Evolutionary conservation across 257 asterid genomes (phyloP).

Genomic region (Echites panduratus): DNA sequence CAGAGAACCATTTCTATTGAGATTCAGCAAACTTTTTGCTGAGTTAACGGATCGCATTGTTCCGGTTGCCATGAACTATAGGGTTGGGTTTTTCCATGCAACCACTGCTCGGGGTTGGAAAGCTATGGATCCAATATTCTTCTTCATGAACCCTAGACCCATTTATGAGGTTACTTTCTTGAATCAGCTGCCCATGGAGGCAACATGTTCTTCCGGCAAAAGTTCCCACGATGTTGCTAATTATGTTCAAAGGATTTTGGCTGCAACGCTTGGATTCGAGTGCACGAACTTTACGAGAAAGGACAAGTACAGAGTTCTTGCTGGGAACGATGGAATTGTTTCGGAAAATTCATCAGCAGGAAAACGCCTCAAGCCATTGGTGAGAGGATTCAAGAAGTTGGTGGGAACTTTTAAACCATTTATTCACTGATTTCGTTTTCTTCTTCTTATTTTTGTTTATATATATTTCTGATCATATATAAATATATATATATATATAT

Average conservation of each 20-base stretch:
- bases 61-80: conserved; percentile 78
- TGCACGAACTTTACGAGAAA: conserved; percentile 80
- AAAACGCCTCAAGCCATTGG: conserved; percentile 18
- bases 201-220: conserved; percentile 75
- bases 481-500: background rate
- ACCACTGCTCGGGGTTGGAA: conserved; percentile 94
- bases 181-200: conserved; percentile 75
- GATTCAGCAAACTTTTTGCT: conserved; percentile 82
- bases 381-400: conserved; percentile 32
- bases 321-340: conserved; percentile 78
- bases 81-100: conserved; percentile 80
- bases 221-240: conserved; percentile 89
- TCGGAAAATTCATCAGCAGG: conserved; percentile 19
- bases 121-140: conserved; percentile 73
- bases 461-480: background rate
- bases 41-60: conserved; percentile 76
- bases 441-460: background rate
- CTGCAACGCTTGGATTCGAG: conserved; percentile 84
- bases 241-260: conserved; percentile 76
- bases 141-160: conserved; percentile 91
- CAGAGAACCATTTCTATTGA: conserved; percentile 66
- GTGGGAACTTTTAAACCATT: conserved; percentile 43
- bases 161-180: conserved; percentile 70
- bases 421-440: conserved; percentile 8
- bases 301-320: conserved; percentile 86